Base-by-base conservation (phyloP, 768 basidiomycete genomes). In the Tremella mesenterica region DNA sequence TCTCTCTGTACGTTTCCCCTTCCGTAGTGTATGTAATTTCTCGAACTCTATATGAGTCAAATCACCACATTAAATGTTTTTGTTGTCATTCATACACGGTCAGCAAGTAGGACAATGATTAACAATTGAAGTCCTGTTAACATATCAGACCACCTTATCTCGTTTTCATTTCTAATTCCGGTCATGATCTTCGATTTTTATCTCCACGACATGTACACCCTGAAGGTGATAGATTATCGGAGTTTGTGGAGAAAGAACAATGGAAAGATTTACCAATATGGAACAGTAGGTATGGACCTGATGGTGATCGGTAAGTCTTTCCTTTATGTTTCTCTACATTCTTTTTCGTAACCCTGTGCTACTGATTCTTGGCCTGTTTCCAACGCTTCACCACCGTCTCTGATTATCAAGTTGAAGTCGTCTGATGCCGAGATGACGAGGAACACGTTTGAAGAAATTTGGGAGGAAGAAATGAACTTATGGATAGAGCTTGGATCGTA, bases 171-270 rank as follows among this genome's bases (percentile, higher is more conserved):
- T 81, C 79, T 44, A 79, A 90, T 61, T 78, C 85, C 27, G 89
- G 88, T 27, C 78, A 81, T 62, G 81, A 80, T 1, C 79, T 93
- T n/a, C 84, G 88, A 18, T 93, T 92, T 77, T 84, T 86, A 70
- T 78, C 77, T 54, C 79, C 84, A 5, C 77, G 79, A 13, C 23
- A 49, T 18, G 38, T 23, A 5, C n/a, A 41, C 8, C 23, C 38
- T 23, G 38, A 41, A n/a, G 38, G 38, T 41, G 4, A 41, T 8
- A n/a, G n/a, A n/a, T 16, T 41, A 14, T n/a, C n/a, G 8, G 38
- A 4, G 4, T 41, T 41, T 23, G 38, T 41, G 38, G 38, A n/a
- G n/a, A 41, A n/a, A 18, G n/a, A 23, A 41, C 38, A 41, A 41
- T 41, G 38, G 38, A 16, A 8, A n/a, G 38, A 41, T 41, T 14